These are phyloP conservation scores for Vigna mungo DNA, from an alignment of 306 rosid genomes.

Conservation along the genomic window DNA sequence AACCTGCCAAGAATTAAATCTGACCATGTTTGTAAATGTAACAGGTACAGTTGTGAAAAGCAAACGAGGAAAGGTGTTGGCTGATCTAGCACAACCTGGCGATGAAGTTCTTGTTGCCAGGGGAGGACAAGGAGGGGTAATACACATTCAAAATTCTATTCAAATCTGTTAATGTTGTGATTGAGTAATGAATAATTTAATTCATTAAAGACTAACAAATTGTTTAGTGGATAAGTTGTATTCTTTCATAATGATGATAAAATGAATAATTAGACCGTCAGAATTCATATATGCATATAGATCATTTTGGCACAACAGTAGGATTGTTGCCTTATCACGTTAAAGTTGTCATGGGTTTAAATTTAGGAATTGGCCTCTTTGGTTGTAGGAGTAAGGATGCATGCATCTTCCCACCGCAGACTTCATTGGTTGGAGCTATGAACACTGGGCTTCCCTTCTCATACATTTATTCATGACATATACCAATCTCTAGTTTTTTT, in stretches of 20 bases:
- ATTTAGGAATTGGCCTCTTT: background rate
- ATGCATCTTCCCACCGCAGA: background rate
- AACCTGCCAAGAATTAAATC: background rate
- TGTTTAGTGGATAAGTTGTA: conserved; percentile 28
- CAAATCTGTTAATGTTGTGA: background rate
- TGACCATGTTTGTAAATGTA: conserved; percentile 34
- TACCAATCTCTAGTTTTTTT: background rate
- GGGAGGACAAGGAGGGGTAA: conserved; percentile 99
- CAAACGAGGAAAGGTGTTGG: conserved; percentile 82
- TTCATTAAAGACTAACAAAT: conserved; percentile 2
- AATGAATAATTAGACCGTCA: conserved; percentile 4
- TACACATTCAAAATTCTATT: conserved; percentile 31
- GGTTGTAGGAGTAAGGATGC: background rate
- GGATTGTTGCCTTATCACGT: background rate
- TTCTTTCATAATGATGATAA: conserved; percentile 25
- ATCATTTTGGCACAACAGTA: background rate
- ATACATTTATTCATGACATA: background rate
- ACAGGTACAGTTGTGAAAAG: conserved; percentile 91
- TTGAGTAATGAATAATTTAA: conserved; percentile 18
- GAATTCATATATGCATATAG: background rate
- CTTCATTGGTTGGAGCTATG: background rate
- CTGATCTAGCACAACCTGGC: conserved; percentile 79
- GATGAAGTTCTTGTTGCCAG: conserved; percentile 91
- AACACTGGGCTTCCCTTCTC: background rate
- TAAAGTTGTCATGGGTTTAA: background rate